Evolutionary conservation across 129 eudicot genomes (phyloP), one percentile per base, ranked within the genome.

Genomic region (Helichrysum umbraculigerum): DNA sequence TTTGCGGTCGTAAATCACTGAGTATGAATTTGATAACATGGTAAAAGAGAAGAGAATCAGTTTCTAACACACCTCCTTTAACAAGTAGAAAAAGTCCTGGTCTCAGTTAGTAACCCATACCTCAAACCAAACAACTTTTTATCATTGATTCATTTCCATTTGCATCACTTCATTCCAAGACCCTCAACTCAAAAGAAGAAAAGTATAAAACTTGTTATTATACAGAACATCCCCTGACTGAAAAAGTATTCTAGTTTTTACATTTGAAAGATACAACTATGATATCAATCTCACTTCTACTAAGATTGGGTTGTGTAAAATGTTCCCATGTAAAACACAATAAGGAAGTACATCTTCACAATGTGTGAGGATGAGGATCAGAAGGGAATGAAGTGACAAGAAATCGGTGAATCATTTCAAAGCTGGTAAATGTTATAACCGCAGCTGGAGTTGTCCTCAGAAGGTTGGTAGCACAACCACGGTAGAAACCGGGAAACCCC

Each of bases 401-500:
- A 76, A 86, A 86, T 11, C 99, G 90, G 70, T 91, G 97, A 80
- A 95, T 91, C 97, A 95, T 91, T 85, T 95, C 99, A 79, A 91
- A 95, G 86, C 91, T 91, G 70, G 99, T 95, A 60, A 95, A 95
- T 11, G 99, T 95, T 34, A 95, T 94, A 34, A 91, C 96, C 56
- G 98, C 97, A 72, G 97, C 97, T 14, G 98, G 98, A 16, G 98
- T 94, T 6, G 97, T 91, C 80, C 97, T 81, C 25, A 95, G 76
- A 54, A 95, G 83, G 75, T 95, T 95, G 22, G 91, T 95, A 33
- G 96, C 99, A 82, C 99, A 95, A 10, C 99, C 99, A 47, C 99
- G 96, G 71, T 95, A 95, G 73, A 95, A 95, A 17, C 97, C 99
- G 6, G 88, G 80, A 39, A 91, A 54, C 42, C 99, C 99, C 22